Percentiles rank a stretch among this genome's conserved stretches.
Evolutionary conservation across 2,329 filamentous ascomycete genomes (phyloP).

Genomic region (Trematosphaeria pertusa): DNA sequence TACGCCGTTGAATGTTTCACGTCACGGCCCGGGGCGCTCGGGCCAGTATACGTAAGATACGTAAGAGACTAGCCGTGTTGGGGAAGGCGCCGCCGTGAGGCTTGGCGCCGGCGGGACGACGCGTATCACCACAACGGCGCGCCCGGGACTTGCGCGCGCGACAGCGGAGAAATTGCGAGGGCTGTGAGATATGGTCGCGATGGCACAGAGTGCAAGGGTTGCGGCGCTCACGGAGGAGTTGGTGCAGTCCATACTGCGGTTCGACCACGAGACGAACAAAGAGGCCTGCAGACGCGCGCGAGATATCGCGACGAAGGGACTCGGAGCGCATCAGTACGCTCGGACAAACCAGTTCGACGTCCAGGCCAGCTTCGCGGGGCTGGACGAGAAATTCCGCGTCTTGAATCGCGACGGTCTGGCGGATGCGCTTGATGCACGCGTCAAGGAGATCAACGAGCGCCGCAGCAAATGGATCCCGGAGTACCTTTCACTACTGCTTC

Average conservation of each 20-base stretch:
- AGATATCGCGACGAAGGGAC: conserved; percentile 48
- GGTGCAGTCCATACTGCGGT: conserved; percentile 67
- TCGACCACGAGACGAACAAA: conserved; percentile 43
- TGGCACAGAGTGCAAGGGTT: conserved; percentile 75
- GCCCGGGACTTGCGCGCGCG: too few species aligned
- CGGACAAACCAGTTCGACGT: conserved; percentile 60
- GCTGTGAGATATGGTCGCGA: too few species aligned
- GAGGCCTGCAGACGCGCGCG: conserved; percentile 46
- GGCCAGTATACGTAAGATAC: neutral
- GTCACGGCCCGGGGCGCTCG: too few species aligned
- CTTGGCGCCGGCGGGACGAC: neutral
- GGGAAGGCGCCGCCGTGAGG: neutral
- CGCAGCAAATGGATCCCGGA: conserved; percentile 77
- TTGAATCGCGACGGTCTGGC: conserved; percentile 81
- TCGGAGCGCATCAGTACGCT: conserved; percentile 51
- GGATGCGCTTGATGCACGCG: conserved; percentile 67
- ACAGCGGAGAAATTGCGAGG: too few species aligned
- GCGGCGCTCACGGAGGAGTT: conserved; percentile 73
- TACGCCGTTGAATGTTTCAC: conserved; percentile 15
- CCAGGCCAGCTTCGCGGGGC: conserved; percentile 49
- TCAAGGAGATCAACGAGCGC: conserved; percentile 64
- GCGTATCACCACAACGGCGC: conserved; percentile 8
- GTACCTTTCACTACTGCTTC: conserved; percentile 76
- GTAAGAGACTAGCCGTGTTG: neutral
- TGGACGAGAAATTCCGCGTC: conserved; percentile 87